Evolutionary conservation across 2,329 filamentous ascomycete species (phyloP), one percentile per base, ranked within the genome.

Genomic region (Sclerotinia minor): DNA sequence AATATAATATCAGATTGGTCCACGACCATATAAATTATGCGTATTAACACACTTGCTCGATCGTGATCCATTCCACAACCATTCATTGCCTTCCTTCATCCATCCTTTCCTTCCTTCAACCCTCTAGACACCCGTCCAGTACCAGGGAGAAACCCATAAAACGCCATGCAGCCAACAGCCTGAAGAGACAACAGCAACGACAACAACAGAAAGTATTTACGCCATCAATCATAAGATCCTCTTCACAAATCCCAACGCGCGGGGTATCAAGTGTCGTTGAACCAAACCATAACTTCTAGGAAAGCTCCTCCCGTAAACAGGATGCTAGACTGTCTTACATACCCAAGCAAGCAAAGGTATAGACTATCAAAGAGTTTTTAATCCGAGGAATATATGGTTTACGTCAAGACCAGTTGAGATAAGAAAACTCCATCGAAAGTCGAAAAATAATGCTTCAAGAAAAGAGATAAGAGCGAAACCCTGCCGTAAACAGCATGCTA

Each of bases 401-500:
- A 52, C 67, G 65, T 55, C 63, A 67, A 72, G 69, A 72, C 71
- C 73, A 73, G 71, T 71, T 70, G 71, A 65, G 65, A 66, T 65
- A 58, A 58, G 67, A 57, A 24, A 52, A 61, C 55, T 64, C 52
- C 29, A 35, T 67, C 65, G 52, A 52, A 29, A 21, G 59, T 72
- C 69, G 65, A 72, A 63, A 63, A 69, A 72, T 67, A 67, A 71
- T 57, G 45, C 65, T 66, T 66, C 63, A 66, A 63, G 52, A 55
- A 67, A 69, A 63, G 69, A 53, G 67, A 58, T 65, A 55, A 60
- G 71, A 68, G 70, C 74, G 74, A 75, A 74, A 76, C 75, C 74
- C 76, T 77, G 70, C 74, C 76, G 76, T 77, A 77, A 77, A 77
- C 75, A 77, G 74, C 70, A 77, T 77, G 71, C 74, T 75, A 77